Percentiles rank a stretch among this genome's conserved stretches.
Evolutionary conservation across 345 rosid species (phyloP).

Genomic region (Dovyalis caffra): DNA sequence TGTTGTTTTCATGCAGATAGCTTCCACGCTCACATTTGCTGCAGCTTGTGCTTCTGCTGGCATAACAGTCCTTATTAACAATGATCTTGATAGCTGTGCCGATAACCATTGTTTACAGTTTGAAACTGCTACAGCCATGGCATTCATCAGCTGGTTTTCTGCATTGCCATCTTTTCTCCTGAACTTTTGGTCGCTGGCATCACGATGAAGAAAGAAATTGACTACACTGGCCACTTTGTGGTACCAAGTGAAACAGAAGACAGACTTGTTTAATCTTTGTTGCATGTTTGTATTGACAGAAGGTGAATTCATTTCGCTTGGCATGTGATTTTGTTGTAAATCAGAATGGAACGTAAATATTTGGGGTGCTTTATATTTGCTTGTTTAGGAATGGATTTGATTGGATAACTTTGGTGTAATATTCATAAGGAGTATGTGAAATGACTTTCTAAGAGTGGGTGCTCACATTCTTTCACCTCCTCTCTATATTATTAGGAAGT

Average conservation of each 20-base stretch:
- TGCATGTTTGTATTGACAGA: neutral
- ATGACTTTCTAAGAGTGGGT: neutral
- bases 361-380: neutral
- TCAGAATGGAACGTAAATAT: slow-evolving; percentile 1
- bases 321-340: slow-evolving; percentile 24
- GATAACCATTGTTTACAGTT: slow-evolving; percentile 61
- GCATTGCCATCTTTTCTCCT: slow-evolving; percentile 66
- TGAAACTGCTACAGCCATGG: slow-evolving; percentile 75
- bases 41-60: slow-evolving; percentile 87
- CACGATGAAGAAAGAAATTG: slow-evolving; percentile 32
- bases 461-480: neutral
- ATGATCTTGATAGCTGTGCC: slow-evolving; percentile 54
- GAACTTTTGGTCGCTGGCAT: slow-evolving; percentile 72
- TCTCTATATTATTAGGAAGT: neutral
- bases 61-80: slow-evolving; percentile 77
- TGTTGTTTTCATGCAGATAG: slow-evolving; percentile 44
- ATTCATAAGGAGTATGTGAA: neutral
- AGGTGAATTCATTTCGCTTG: neutral
- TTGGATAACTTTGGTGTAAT: neutral
- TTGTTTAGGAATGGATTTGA: slow-evolving; percentile 3
- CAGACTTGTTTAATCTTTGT: neutral
- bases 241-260: neutral
- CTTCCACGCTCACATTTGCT: slow-evolving; percentile 69
- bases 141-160: slow-evolving; percentile 65
- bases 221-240: slow-evolving; percentile 1